Conservation (phyloP, 2,329 filamentous ascomycete genomes). For the Myriosclerotinia scirpicola region DNA sequence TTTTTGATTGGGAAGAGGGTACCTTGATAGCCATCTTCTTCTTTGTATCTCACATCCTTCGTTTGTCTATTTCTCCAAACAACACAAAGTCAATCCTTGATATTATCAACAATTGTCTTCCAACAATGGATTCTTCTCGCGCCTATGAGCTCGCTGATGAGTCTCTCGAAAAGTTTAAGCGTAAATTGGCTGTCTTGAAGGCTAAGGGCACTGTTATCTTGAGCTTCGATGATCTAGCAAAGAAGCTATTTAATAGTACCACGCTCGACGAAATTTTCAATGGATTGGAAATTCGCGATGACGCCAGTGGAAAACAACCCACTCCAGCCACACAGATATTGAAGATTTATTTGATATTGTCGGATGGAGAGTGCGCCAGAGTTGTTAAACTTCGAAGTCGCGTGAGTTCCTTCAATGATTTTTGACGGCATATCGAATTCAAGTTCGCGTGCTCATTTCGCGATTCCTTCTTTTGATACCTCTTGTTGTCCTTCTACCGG, state of each 20-base stretch:
- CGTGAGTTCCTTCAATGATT: slow-evolving; percentile 21
- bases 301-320: not conserved
- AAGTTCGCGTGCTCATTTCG: not conserved
- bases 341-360: slow-evolving; percentile 29
- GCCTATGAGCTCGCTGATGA: not conserved
- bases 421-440: not conserved
- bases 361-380: slow-evolving; percentile 28
- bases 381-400: slow-evolving; percentile 29
- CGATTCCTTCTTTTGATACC: no score
- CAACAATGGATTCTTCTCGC: not conserved
- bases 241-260: not conserved
- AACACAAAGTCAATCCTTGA: not conserved
- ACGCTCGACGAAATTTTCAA: not conserved
- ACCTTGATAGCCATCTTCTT: not conserved
- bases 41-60: not conserved
- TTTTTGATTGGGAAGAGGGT: not conserved
- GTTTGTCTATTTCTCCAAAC: not conserved
- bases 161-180: not conserved
- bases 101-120: not conserved
- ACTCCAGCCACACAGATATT: slow-evolving; percentile 24
- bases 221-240: slow-evolving; percentile 8
- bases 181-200: not conserved
- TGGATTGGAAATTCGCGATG: slow-evolving; percentile 12
- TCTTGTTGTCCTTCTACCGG: not conserved
- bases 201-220: not conserved